phyloP scores from a whole-genome alignment of 805 yeast genomes.

The Candida tibetensis region DNA sequence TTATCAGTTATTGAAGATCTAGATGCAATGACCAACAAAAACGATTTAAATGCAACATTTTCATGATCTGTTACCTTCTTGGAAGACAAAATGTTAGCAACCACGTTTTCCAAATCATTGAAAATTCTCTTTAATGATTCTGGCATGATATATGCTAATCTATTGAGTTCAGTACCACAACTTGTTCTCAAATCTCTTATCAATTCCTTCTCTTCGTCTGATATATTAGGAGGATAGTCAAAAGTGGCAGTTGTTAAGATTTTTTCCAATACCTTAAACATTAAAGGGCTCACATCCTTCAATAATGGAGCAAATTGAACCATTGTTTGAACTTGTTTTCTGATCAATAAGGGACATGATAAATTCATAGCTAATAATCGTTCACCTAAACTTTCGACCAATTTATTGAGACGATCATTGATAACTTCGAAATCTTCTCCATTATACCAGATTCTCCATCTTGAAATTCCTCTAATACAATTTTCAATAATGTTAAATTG shows the following conservation, averaged over 20 bases:
- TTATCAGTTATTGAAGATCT: conserved; percentile 73
- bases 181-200: conserved; percentile 85
- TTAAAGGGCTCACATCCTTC: conserved; percentile 67
- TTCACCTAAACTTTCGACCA: conserved; percentile 70
- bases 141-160: conserved; percentile 94
- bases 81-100: conserved; percentile 64
- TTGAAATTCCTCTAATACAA: conserved; percentile 83
- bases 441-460: conserved; percentile 93
- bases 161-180: conserved; percentile 91
- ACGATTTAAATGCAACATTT: conserved; percentile 89
- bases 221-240: conserved; percentile 64
- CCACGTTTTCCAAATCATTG: conserved; percentile 77
- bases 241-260: conserved; percentile 80
- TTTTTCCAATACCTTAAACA: conserved; percentile 83
- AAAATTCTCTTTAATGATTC: conserved; percentile 79
- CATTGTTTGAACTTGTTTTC: conserved; percentile 85
- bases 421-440: conserved; percentile 52
- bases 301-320: conserved; percentile 92
- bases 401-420: conserved; percentile 49
- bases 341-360: conserved; percentile 73
- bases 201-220: conserved; percentile 75
- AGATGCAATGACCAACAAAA: conserved; percentile 86
- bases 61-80: conserved; percentile 84
- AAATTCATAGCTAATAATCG: conserved; percentile 71
- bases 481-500: conserved; percentile 88